Evolutionary conservation across 2,329 filamentous ascomycete genomes (phyloP).

Genomic region (Chalara sp.): DNA sequence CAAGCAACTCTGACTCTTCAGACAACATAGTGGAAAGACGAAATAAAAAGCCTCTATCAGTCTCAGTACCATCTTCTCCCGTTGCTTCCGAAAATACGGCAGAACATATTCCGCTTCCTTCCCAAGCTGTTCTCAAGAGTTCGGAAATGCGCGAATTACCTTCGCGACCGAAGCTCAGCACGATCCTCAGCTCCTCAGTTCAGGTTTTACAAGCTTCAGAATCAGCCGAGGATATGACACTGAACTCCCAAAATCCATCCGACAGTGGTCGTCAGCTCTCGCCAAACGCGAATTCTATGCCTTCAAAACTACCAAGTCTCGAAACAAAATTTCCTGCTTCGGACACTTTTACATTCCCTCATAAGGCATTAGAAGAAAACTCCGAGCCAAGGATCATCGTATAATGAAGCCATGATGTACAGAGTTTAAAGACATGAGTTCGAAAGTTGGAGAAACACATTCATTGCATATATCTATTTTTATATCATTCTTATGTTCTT

Average conservation of each 20-base stretch:
- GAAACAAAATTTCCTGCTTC: slow-evolving; percentile 33
- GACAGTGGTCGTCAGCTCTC: slow-evolving; percentile 1
- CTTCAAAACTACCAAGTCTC: slow-evolving; percentile 12
- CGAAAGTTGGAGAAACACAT: too few relatives aligned
- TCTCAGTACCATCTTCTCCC: background rate
- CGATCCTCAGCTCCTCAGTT: slow-evolving; percentile 20
- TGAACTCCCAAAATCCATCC: slow-evolving; percentile 11
- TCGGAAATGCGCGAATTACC: slow-evolving; percentile 15
- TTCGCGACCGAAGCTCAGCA: slow-evolving; percentile 14
- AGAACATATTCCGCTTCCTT: slow-evolving; percentile 20
- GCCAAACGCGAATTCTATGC: slow-evolving; percentile 16
- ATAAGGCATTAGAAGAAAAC: slow-evolving; percentile 19
- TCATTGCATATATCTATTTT: too few relatives aligned
- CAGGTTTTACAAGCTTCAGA: slow-evolving; percentile 6
- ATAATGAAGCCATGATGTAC: too few relatives aligned
- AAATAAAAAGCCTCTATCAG: slow-evolving; percentile 9
- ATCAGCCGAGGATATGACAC: slow-evolving; percentile 9
- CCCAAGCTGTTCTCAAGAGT: slow-evolving; percentile 3
- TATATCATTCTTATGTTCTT: too few relatives aligned
- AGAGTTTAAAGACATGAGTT: too few relatives aligned
- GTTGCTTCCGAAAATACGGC: slow-evolving; percentile 13
- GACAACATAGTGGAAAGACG: slow-evolving; percentile 13
- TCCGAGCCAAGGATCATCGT: background rate
- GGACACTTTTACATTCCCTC: slow-evolving; percentile 44
- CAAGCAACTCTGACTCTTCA: slow-evolving; percentile 15